Evolutionary conservation across 352 stramenopile species (phyloP).

Genomic region (Proteromonas lacertae): DNA sequence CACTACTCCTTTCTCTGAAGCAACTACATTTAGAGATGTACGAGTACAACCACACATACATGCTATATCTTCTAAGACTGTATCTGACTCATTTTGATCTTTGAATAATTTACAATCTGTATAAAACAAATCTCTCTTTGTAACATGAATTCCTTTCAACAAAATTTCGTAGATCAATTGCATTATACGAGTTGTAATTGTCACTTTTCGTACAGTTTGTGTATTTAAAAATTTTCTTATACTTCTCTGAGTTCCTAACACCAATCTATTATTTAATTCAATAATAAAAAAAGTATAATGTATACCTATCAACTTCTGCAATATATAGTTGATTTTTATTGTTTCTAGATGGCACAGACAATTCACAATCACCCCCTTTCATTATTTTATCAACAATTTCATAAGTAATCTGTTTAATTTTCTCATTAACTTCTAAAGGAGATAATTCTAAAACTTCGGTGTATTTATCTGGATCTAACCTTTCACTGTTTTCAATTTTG

Average conservation of each 20-base stretch:
- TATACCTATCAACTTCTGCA: slow-evolving; percentile 20
- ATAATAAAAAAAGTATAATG: slow-evolving; percentile 10
- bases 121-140: slow-evolving; percentile 57
- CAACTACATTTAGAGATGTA: slow-evolving; percentile 43
- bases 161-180: slow-evolving; percentile 26
- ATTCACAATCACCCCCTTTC: slow-evolving; percentile 10
- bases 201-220: slow-evolving; percentile 20
- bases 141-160: slow-evolving; percentile 32
- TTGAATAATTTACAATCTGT: slow-evolving; percentile 51
- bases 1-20: slow-evolving; percentile 41
- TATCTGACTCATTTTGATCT: slow-evolving; percentile 32
- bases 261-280: slow-evolving; percentile 26
- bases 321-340: slow-evolving; percentile 42
- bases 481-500: too few species aligned
- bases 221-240: slow-evolving; percentile 12
- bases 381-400: slow-evolving; percentile 20
- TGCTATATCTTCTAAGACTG: slow-evolving; percentile 16
- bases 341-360: slow-evolving; percentile 14
- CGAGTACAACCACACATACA: slow-evolving; percentile 16
- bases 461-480: too few species aligned
- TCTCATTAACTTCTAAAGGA: slow-evolving; percentile 19
- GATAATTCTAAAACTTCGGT: slow-evolving; percentile 26
- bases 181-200: slow-evolving; percentile 35
- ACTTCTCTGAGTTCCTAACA: slow-evolving; percentile 11
- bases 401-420: slow-evolving; percentile 26